Evolutionary conservation across 805 yeast genomes (phyloP), one percentile per base, ranked within the genome.

Genomic region (Myxozyma mucilagina): DNA sequence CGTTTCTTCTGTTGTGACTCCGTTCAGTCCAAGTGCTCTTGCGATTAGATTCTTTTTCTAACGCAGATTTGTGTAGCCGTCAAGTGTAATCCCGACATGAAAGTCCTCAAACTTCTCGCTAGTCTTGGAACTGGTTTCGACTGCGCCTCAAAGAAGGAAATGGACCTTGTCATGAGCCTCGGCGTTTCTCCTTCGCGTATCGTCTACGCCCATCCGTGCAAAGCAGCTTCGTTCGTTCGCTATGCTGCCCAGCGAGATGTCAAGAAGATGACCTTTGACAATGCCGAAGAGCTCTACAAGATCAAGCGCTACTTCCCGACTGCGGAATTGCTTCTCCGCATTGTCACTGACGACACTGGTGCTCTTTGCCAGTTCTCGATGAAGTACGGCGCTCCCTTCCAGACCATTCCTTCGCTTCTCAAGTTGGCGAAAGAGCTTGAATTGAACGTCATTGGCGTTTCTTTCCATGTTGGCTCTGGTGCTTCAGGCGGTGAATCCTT

Each of bases 381-480:
- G 69, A 93, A 93, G 75, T 93, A 88, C 73, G 99, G 99, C 35
- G 92, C 96, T 51, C 78, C 86, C 29, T 68, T 88, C 64, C 73
- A 75, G 1, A 77, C 80, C 24, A 85, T 89, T 3, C 70, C 78
- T 43, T 69, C 75, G 16, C 77, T 93, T 70, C 78, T 93, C 63
- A 78, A 80, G 7, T 74, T 81, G 60, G 93, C 96, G 50, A 77
- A 80, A 60, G 79, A 80, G 56, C 76, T 90, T 55, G 84, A 78
- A 1, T 79, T 93, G 67, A 77, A 82, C 62, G 82, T 93, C 41
- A 83, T 76, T 14, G 99, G 99, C 55, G 92, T 92, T 39, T 91
- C 97, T 3, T 93, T 93, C 82, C 99, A 93, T 73, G 89, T 92
- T 62, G 99, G 99, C 0, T 89, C 97, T 1, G 98, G 97, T 38